These are phyloP conservation scores for Punica granatum DNA, from an alignment of 345 rosid genomes.

Conservation along the genomic window DNA sequence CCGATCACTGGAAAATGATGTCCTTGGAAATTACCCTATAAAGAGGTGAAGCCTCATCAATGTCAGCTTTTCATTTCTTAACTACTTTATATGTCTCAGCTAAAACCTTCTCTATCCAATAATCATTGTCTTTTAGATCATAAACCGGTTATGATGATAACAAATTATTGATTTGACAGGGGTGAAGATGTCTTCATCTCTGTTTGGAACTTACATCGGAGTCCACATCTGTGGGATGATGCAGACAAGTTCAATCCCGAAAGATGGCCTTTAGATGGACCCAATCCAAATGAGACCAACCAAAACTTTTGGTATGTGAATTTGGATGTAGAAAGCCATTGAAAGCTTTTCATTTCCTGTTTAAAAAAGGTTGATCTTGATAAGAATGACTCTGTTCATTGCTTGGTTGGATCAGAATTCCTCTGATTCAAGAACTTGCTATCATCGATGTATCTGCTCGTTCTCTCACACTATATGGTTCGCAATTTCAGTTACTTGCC, in stretches of 20 bases:
- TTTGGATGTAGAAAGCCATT: neutral
- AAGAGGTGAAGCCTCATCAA: slow-evolving; percentile 35
- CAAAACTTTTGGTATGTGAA: slow-evolving; percentile 65
- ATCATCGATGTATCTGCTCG: neutral
- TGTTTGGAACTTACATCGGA: slow-evolving; percentile 84
- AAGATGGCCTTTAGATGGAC: slow-evolving; percentile 96
- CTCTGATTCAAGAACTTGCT: neutral
- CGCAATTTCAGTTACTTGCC: slow-evolving; percentile 73
- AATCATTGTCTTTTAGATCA: neutral
- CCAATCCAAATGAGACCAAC: slow-evolving; percentile 94
- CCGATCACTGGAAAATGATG: slow-evolving; percentile 64
- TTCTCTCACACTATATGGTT: slow-evolving; percentile 1
- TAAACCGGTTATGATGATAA: neutral
- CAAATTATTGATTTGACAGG: slow-evolving; percentile 22
- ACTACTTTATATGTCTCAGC: neutral
- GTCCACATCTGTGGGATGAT: slow-evolving; percentile 75
- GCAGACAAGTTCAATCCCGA: slow-evolving; percentile 85
- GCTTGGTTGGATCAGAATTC: neutral
- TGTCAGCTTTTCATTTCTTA: neutral
- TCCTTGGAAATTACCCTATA: slow-evolving; percentile 76
- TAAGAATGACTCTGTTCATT: neutral
- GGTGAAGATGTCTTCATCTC: slow-evolving; percentile 92
- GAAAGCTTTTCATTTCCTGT: neutral
- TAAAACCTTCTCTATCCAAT: neutral
- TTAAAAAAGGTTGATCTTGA: neutral